Conservation (phyloP, 2,329 filamentous ascomycete species). For the Rutstroemia sp. region DNA sequence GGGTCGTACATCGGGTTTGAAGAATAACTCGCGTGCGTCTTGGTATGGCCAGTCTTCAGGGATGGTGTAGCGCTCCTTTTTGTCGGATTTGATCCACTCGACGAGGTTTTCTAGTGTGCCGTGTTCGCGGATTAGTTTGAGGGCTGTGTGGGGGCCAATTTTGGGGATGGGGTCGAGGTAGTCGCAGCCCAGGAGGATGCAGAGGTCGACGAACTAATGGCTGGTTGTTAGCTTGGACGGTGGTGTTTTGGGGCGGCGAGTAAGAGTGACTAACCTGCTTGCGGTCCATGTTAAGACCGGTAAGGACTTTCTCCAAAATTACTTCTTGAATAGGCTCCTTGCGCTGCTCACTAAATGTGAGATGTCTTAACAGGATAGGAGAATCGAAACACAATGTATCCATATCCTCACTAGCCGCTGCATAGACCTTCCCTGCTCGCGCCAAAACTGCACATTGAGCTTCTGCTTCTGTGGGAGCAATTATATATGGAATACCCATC, state of each 20-base stretch:
- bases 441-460: slow-evolving; percentile 91
- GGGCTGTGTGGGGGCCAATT: slow-evolving; percentile 81
- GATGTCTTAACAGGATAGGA: slow-evolving; percentile 81
- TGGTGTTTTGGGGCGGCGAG: not conserved
- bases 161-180: slow-evolving; percentile 97
- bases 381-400: slow-evolving; percentile 94
- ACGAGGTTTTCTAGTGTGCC: slow-evolving; percentile 82
- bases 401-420: slow-evolving; percentile 97
- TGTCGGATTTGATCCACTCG: slow-evolving; percentile 67
- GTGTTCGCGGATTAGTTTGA: slow-evolving; percentile 91
- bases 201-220: slow-evolving; percentile 85
- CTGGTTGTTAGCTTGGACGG: slow-evolving; percentile 2
- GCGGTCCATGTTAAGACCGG: slow-evolving; percentile 81
- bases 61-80: slow-evolving; percentile 72
- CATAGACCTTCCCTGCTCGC: slow-evolving; percentile 88
- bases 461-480: slow-evolving; percentile 94
- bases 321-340: slow-evolving; percentile 98
- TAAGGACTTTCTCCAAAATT: slow-evolving; percentile 75
- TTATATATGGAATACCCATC: slow-evolving; percentile 93
- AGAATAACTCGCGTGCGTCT: slow-evolving; percentile 87
- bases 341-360: slow-evolving; percentile 94
- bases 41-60: slow-evolving; percentile 96
- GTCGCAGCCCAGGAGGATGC: slow-evolving; percentile 94
- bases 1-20: slow-evolving; percentile 77
- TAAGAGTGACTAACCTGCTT: slow-evolving; percentile 53